phyloP scores from a whole-genome alignment of 192 early-diverging fungal genomes.

The Backusella sp. region DNA sequence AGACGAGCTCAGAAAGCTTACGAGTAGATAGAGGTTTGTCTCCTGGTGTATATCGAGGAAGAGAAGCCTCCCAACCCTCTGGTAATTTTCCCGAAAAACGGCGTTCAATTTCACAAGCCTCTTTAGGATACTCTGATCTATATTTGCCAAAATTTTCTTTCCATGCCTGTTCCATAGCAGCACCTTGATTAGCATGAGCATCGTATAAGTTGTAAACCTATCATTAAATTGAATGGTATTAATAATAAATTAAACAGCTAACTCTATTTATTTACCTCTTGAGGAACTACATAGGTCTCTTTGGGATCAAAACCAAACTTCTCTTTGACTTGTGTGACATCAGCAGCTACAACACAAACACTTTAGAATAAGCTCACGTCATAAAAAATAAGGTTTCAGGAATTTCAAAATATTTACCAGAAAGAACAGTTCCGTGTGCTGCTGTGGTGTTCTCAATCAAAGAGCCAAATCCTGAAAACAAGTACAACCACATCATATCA shows the following conservation, averaged over 20 bases:
- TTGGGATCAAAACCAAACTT: conserved; percentile 81
- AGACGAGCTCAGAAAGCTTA: conserved; percentile 79
- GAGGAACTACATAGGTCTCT: conserved; percentile 70
- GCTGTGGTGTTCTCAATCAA: conserved; percentile 81
- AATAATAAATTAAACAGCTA: background rate
- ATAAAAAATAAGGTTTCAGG: background rate
- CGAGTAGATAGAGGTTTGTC: conserved; percentile 81
- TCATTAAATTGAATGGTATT: background rate
- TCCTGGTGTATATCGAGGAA: conserved; percentile 75
- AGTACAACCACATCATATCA: background rate
- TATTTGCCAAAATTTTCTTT: conserved; percentile 67
- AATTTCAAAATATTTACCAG: conserved; percentile 17
- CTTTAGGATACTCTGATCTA: conserved; percentile 58
- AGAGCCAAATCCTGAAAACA: conserved; percentile 70
- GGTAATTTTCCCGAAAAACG: conserved; percentile 72
- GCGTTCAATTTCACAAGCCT: conserved; percentile 69
- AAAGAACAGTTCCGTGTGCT: conserved; percentile 87
- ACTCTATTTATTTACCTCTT: conserved; percentile 25
- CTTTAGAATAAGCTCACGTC: background rate
- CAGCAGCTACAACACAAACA: conserved; percentile 46
- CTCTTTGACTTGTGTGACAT: conserved; percentile 77
- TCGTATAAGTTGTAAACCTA: background rate
- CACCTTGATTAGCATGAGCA: conserved; percentile 1
- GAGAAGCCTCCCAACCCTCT: conserved; percentile 56
- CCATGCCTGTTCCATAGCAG: conserved; percentile 49